Percentiles rank a stretch among this genome's conserved stretches.
Conservation (phyloP, 2,329 filamentous ascomycete species). For the Trichophyton benhamiae region DNA sequence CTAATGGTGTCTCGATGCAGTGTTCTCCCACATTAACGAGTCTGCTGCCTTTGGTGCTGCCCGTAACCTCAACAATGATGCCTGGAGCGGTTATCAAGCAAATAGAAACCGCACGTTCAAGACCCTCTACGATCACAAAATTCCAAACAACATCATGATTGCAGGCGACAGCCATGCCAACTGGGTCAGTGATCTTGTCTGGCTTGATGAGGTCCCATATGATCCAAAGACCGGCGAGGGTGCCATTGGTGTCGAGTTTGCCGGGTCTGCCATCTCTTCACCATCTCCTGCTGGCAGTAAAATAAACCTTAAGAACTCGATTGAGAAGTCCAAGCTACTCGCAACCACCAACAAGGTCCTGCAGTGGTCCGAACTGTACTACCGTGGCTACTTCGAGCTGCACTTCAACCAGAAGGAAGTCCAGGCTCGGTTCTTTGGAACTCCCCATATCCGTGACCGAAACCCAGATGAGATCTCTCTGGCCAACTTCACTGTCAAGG, state of each 20-base stretch:
- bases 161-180: constrained; percentile 57
- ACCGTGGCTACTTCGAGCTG: constrained; percentile 60
- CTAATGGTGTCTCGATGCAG: constrained; percentile 24
- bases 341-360: constrained; percentile 48
- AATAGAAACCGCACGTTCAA: constrained; percentile 60
- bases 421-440: constrained; percentile 51
- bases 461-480: constrained; percentile 8
- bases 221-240: constrained; percentile 42
- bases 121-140: constrained; percentile 54
- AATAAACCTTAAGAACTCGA: constrained; percentile 42
- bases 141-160: constrained; percentile 61
- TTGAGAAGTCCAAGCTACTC: constrained; percentile 36
- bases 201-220: constrained; percentile 43
- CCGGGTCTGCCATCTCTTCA: constrained; percentile 54
- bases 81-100: constrained; percentile 54
- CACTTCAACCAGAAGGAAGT: constrained; percentile 45
- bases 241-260: constrained; percentile 51
- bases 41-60: constrained; percentile 17
- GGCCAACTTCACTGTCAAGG: constrained; percentile 41
- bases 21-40: constrained; percentile 21
- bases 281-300: constrained; percentile 48
- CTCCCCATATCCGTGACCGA: constrained; percentile 7
- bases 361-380: constrained; percentile 63
- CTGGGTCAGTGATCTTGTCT: constrained; percentile 51
- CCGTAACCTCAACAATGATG: constrained; percentile 43